Percentiles rank a stretch among this genome's conserved stretches.
Conservation (phyloP, 192 early-diverging fungal species). For the Coemansia sp. region DNA sequence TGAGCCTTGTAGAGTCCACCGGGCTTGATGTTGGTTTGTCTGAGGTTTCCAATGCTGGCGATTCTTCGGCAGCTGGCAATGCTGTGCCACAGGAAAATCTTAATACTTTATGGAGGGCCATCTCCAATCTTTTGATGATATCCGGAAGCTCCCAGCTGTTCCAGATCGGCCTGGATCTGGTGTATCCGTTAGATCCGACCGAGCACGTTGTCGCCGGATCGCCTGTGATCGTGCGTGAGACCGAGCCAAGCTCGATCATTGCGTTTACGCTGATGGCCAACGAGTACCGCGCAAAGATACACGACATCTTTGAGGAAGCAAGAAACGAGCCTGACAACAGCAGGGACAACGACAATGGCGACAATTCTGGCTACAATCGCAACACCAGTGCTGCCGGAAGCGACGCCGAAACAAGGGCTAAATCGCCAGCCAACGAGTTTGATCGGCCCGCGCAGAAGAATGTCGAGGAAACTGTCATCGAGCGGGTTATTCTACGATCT, state of each 20-base stretch:
- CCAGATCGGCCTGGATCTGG: constrained; percentile 47
- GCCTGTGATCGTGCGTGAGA: constrained; percentile 81
- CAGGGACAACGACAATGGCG: background rate
- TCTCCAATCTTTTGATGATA: constrained; percentile 41
- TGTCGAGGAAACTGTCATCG: constrained; percentile 19
- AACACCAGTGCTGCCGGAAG: background rate
- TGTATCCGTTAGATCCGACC: constrained; percentile 57
- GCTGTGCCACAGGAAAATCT: constrained; percentile 34
- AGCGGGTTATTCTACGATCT: constrained; percentile 38
- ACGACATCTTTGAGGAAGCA: constrained; percentile 34
- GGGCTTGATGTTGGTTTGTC: constrained; percentile 11
- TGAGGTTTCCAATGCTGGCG: constrained; percentile 4
- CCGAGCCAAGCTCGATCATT: constrained; percentile 92
- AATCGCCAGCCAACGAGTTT: constrained; percentile 35
- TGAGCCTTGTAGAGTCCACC: constrained; percentile 27
- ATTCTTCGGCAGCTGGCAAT: constrained; percentile 15
- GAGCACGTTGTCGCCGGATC: constrained; percentile 91
- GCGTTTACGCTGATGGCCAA: constrained; percentile 76
- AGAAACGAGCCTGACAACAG: constrained; percentile 16
- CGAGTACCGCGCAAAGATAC: constrained; percentile 41
- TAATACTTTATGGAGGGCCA: constrained; percentile 41
- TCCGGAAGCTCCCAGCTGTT: constrained; percentile 45
- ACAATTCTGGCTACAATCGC: background rate
- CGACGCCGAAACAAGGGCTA: background rate
- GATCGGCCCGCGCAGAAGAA: constrained; percentile 8